These are phyloP conservation scores for Candida lessepsii DNA, from an alignment of 805 yeast genomes.

Conservation along the genomic window DNA sequence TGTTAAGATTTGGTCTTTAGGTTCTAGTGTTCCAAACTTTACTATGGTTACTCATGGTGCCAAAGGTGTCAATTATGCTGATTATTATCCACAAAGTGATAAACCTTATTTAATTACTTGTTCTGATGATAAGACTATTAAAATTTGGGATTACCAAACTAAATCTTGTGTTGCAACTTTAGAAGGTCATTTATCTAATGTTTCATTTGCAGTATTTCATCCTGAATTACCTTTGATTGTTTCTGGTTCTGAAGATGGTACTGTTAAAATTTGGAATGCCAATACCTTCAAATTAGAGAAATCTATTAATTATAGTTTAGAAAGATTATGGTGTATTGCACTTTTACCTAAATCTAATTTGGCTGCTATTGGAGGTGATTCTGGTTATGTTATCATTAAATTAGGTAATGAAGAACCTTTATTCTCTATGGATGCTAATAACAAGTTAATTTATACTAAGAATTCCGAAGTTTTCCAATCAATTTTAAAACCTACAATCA, in stretches of 20 bases:
- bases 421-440: slow-evolving; percentile 88
- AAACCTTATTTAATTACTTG: slow-evolving; percentile 93
- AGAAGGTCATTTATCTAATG: slow-evolving; percentile 92
- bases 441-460: slow-evolving; percentile 87
- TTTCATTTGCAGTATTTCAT: slow-evolving; percentile 95
- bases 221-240: slow-evolving; percentile 94
- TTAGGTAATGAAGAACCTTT: slow-evolving; percentile 94
- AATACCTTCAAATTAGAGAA: slow-evolving; percentile 92
- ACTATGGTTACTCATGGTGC: slow-evolving; percentile 88
- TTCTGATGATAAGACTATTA: slow-evolving; percentile 85
- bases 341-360: slow-evolving; percentile 68
- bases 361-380: slow-evolving; percentile 91
- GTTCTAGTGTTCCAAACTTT: slow-evolving; percentile 83
- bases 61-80: slow-evolving; percentile 94
- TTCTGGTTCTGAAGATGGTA: slow-evolving; percentile 96
- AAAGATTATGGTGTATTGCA: slow-evolving; percentile 95
- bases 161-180: slow-evolving; percentile 92
- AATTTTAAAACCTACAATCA: slow-evolving; percentile 64
- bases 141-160: slow-evolving; percentile 96
- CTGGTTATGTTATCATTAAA: slow-evolving; percentile 85
- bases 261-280: slow-evolving; percentile 92
- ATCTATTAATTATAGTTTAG: slow-evolving; percentile 85
- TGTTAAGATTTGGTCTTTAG: slow-evolving; percentile 94
- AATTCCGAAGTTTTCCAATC: slow-evolving; percentile 87
- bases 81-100: slow-evolving; percentile 95